A percentile compares a stretch with the other conserved stretches of the same genome.
Evolutionary conservation across 257 asterid genomes (phyloP).

Genomic region (Oldenlandia corymbosa): DNA sequence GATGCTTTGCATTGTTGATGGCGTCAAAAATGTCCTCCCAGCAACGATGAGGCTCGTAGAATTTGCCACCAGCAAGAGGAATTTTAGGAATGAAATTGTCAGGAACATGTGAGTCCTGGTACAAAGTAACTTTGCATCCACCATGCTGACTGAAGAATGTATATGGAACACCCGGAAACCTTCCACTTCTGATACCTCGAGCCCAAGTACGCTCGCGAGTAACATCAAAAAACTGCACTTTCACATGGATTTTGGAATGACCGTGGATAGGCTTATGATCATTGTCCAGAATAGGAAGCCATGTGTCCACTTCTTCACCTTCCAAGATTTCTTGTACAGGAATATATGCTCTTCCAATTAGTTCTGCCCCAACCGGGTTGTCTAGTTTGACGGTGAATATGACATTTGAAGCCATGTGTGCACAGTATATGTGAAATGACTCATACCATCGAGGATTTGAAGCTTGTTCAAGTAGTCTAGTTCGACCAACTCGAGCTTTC

Average conservation of each 20-base stretch:
- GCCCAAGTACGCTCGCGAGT: slow-evolving; percentile 27
- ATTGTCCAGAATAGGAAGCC: slow-evolving; percentile 28
- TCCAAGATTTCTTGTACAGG: slow-evolving; percentile 23
- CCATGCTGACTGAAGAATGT: slow-evolving; percentile 51
- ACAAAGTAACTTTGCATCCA: slow-evolving; percentile 53
- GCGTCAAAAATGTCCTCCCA: slow-evolving; percentile 72
- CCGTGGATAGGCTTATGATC: slow-evolving; percentile 27
- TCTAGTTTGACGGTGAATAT: slow-evolving; percentile 32
- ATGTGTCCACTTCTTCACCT: slow-evolving; percentile 25
- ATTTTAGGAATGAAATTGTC: slow-evolving; percentile 53
- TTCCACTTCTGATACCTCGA: slow-evolving; percentile 20
- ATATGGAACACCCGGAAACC: slow-evolving; percentile 44
- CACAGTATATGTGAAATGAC: slow-evolving; percentile 36
- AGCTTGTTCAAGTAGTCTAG: slow-evolving; percentile 21
- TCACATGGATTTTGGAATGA: slow-evolving; percentile 31
- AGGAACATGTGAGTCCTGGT: slow-evolving; percentile 63
- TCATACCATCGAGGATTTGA: slow-evolving; percentile 37
- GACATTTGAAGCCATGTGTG: slow-evolving; percentile 31
- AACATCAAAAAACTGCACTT: slow-evolving; percentile 25
- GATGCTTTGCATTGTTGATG: slow-evolving; percentile 42
- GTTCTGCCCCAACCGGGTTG: slow-evolving; percentile 34
- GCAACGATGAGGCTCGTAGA: slow-evolving; percentile 56
- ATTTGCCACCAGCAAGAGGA: slow-evolving; percentile 50
- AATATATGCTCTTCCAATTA: slow-evolving; percentile 35
- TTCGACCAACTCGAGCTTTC: slow-evolving; percentile 55